phyloP scores from a whole-genome alignment of 176 grass and related monocot genomes.

The Luzula sylvatica region DNA sequence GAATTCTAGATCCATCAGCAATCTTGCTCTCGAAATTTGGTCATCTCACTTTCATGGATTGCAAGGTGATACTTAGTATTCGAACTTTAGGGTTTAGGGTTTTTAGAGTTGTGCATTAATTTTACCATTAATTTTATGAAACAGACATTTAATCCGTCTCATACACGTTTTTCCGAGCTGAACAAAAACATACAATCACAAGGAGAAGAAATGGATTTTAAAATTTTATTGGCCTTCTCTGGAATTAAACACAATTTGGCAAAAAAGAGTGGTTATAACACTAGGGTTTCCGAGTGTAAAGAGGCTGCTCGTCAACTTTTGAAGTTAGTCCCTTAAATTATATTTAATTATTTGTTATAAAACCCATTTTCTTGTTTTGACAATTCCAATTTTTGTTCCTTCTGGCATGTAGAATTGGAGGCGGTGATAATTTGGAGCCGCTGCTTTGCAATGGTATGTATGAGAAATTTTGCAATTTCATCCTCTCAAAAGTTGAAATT shows the following conservation, averaged over 20 bases:
- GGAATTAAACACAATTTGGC: conserved; percentile 78
- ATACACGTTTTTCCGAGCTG: conserved; percentile 50
- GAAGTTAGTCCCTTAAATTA: conserved; percentile 46
- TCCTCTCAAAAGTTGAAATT: conserved; percentile 11
- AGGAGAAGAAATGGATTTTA: conserved; percentile 46
- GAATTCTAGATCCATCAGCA: conserved; percentile 89
- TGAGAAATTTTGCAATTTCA: neutral
- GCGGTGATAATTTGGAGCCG: neutral
- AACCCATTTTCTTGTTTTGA: neutral
- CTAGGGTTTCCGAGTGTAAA: conserved; percentile 74
- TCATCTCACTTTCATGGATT: conserved; percentile 85
- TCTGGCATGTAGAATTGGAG: neutral
- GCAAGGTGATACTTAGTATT: conserved; percentile 46
- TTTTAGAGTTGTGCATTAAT: too few species aligned
- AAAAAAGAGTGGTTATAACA: conserved; percentile 80
- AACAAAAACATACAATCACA: conserved; percentile 36
- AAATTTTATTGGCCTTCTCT: conserved; percentile 94
- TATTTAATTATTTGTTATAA: conserved; percentile 48
- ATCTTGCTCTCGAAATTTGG: conserved; percentile 79
- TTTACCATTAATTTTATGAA: conserved; percentile 2
- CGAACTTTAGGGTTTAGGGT: too few species aligned
- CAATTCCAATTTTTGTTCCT: too few species aligned
- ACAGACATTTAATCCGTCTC: conserved; percentile 44
- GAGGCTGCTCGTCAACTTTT: conserved; percentile 69
- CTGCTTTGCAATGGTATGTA: conserved; percentile 16